Evolutionary conservation across 257 asterid genomes (phyloP), one percentile per base, ranked within the genome.

Genomic region (Solanum sejunctum): DNA sequence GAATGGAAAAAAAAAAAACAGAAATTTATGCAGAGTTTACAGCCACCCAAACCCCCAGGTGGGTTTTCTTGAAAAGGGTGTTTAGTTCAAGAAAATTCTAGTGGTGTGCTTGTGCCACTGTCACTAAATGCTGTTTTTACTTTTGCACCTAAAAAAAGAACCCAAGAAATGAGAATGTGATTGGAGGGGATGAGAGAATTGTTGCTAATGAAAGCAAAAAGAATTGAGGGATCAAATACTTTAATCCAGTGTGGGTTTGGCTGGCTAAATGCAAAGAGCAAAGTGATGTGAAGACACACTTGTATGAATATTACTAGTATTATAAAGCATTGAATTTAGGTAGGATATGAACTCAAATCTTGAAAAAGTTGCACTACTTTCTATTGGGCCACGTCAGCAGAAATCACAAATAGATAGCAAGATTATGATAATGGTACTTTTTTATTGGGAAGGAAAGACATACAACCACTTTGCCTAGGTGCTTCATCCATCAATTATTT

Each of bases 381-480:
- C 83, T 82, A 90, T 92, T 94, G 91, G 94, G 84, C 95, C 95
- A 93, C 91, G 88, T 86, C 47, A 85, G 86, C 84, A 67, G 91
- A 88, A 89, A 91, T 92, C 93, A 85, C 87, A 80, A 77, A 79
- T 69, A 94, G 97, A 92, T 91, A 91, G 91, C 86, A 84, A 84
- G 90, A 87, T 52, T 57, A 75, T 87, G 96, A 90, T 91, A 84
- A 91, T 85, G 88, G 81, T 41, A n/a, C 0, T 23, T 0, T 77
- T 13, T 21, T 10, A 47, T 49, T 77, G 61, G 63, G 82, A 49
- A 39, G 63, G 82, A 51, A 77, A 51, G 5, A 67, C 32, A 32
- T 4, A 3, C 39, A 36, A 4, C 39, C 39, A 36, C 39, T 36
- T 36, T 36, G 5, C 39, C 39, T 36, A 32, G 39, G 39, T 36